Percentiles rank a stretch among this genome's conserved stretches.
These are phyloP conservation scores for Nannochloropsis granulata DNA, from an alignment of 108 stramenopile genomes.

Conservation along the genomic window DNA sequence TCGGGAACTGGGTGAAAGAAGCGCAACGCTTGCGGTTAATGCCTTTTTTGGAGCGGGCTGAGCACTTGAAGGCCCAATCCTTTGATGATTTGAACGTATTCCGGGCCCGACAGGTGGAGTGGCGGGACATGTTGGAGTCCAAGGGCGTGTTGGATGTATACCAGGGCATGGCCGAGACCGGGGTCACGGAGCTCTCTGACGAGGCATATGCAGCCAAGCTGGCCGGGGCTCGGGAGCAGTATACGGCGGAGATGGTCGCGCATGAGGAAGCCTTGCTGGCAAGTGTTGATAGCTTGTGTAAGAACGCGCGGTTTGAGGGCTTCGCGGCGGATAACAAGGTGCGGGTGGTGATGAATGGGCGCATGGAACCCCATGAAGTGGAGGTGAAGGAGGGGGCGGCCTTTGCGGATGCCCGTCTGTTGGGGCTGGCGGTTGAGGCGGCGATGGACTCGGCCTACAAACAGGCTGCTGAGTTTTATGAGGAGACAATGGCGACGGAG, in stretches of 20 bases:
- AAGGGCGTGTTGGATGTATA: neutral
- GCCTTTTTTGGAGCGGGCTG: neutral
- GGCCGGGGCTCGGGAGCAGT: neutral
- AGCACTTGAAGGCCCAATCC: neutral
- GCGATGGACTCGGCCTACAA: neutral
- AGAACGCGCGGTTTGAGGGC: neutral
- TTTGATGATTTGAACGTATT: neutral
- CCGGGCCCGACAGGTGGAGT: neutral
- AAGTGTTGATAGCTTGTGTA: neutral
- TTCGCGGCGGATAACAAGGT: neutral
- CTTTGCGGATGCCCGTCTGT: neutral
- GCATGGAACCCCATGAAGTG: neutral
- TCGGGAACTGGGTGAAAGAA: neutral
- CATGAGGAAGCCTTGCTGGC: neutral
- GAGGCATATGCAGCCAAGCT: neutral
- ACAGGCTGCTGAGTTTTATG: neutral
- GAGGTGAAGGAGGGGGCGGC: neutral
- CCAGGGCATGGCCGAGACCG: neutral
- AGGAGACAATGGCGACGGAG: neutral
- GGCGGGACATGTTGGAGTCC: neutral
- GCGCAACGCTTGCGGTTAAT: neutral
- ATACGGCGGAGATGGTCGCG: neutral
- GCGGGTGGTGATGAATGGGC: neutral
- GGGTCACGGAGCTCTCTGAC: neutral
- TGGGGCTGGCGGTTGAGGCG: neutral